A percentile compares a stretch with the other conserved stretches of the same genome.
phyloP scores from a whole-genome alignment of 176 grass and related monocot species.

The Triticum monococcum region DNA sequence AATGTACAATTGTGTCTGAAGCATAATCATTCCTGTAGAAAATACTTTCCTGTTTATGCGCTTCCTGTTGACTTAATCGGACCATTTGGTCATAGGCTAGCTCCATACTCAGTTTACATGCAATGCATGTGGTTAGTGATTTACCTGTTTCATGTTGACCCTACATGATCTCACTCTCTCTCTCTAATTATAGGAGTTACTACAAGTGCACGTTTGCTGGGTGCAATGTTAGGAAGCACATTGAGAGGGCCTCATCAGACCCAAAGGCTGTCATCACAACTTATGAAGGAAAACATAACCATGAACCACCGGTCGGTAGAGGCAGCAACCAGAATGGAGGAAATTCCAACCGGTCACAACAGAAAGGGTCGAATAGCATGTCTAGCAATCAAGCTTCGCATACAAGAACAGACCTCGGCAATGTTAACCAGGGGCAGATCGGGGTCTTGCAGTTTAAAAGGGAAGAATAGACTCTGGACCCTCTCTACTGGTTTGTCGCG shows the following conservation, averaged over 20 bases:
- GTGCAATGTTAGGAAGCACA: conserved; percentile 91
- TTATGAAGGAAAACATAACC: conserved; percentile 92
- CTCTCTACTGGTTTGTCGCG: not conserved
- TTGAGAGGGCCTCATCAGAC: conserved; percentile 76
- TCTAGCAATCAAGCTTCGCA: conserved; percentile 52
- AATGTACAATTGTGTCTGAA: not conserved
- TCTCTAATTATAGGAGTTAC: conserved; percentile 69
- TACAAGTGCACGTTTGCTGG: conserved; percentile 82
- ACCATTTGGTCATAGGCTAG: not conserved
- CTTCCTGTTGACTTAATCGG: not conserved
- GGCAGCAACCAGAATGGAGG: conserved; percentile 56
- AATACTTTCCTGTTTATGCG: not conserved
- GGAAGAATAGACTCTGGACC: conserved; percentile 53
- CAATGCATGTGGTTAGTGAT: not conserved
- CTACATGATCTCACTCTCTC: conserved; percentile 22
- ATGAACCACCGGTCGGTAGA: conserved; percentile 79
- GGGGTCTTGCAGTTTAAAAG: conserved; percentile 76
- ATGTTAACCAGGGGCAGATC: conserved; percentile 27
- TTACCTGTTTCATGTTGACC: not conserved
- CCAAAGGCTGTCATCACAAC: conserved; percentile 87
- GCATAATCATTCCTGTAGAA: not conserved
- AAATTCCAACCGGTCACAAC: conserved; percentile 40
- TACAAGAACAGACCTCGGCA: conserved; percentile 59
- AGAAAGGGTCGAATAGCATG: conserved; percentile 51
- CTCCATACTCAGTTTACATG: not conserved